Conservation (phyloP, 768 basidiomycete genomes). For the Galerina sulciceps region DNA sequence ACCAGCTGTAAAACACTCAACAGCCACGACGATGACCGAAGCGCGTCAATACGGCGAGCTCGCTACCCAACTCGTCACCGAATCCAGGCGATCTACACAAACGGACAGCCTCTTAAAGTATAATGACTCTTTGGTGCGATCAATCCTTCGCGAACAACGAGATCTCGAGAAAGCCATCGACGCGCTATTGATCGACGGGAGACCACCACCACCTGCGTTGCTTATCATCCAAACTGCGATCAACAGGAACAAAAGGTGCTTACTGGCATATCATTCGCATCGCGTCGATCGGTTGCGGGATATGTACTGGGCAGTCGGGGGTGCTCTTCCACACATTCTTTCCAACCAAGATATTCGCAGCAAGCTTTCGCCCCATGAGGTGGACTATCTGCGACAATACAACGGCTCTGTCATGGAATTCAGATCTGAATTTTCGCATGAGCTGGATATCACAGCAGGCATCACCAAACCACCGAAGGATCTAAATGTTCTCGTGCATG, state of each 20-base stretch:
- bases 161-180: conserved; percentile 71
- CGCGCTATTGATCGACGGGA: conserved; percentile 41
- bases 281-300: conserved; percentile 82
- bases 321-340: conserved; percentile 84
- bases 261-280: conserved; percentile 91
- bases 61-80: conserved; percentile 84
- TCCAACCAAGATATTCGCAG: conserved; percentile 66
- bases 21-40: conserved; percentile 45
- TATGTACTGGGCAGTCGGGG: conserved; percentile 89
- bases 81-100: conserved; percentile 83
- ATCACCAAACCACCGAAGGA: conserved; percentile 88
- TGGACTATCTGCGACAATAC: conserved; percentile 83
- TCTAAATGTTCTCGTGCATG: conserved; percentile 84
- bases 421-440: conserved; percentile 81
- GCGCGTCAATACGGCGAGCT: conserved; percentile 81
- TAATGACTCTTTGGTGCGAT: conserved; percentile 86
- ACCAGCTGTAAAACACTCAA: conserved; percentile 5
- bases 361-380: conserved; percentile 53
- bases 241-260: conserved; percentile 92
- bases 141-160: conserved; percentile 89
- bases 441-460: conserved; percentile 85
- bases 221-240: conserved; percentile 90
- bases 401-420: conserved; percentile 82
- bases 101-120: conserved; percentile 89
- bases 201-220: conserved; percentile 60